Evolutionary conservation across 2,329 filamentous ascomycete species (phyloP), one percentile per base, ranked within the genome.

Genomic region (Nakataea oryzae): DNA sequence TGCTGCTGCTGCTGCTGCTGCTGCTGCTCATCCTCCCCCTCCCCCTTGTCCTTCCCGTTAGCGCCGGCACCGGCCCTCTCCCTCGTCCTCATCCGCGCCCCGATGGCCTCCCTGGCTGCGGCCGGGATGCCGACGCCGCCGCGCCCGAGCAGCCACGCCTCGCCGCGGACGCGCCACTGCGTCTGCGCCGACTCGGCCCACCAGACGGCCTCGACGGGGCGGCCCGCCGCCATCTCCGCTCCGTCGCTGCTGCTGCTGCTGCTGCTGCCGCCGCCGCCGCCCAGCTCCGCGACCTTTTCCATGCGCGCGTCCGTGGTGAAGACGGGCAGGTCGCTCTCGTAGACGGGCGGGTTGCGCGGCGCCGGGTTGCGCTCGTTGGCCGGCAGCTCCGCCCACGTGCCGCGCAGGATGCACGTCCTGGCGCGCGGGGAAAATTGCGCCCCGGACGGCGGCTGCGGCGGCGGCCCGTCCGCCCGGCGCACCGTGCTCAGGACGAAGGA

Each of bases 261-360:
- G 2, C 8, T 12, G 4, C 30, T 9, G 84, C 30, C 30, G 9
- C 30, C 30, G 9, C 34, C 34, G 5, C 14, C 14, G 1, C 14
- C 34, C 3, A 97, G 74, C 73, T 97, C 88, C 3, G 79, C 78
- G 0, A 89, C 79, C 78, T 97, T 97, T 64, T 86, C 82, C 91
- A 96, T 96, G 57, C 93, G 85, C 11, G 84, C 85, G 73, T 97
- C 95, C 0, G 92, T 96, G 1, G 93, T 96, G 70, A 97, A 87
- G 0, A 89, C 88, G 3, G 89, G 83, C 67, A 93, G 77, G 66
- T 97, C 92, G 68, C 85, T 91, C 69, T 89, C 86, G 71, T 84
- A 96, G 1, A 74, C 59, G 30, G 76, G 67, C 5, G 89, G 86
- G 73, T 97, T 97, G 65, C 80, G 79, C 65, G 85, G 80, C 3